A percentile compares a stretch with the other conserved stretches of the same genome.
phyloP scores from a whole-genome alignment of 2,329 filamentous ascomycete species.

The Diplocarpon rosae region DNA sequence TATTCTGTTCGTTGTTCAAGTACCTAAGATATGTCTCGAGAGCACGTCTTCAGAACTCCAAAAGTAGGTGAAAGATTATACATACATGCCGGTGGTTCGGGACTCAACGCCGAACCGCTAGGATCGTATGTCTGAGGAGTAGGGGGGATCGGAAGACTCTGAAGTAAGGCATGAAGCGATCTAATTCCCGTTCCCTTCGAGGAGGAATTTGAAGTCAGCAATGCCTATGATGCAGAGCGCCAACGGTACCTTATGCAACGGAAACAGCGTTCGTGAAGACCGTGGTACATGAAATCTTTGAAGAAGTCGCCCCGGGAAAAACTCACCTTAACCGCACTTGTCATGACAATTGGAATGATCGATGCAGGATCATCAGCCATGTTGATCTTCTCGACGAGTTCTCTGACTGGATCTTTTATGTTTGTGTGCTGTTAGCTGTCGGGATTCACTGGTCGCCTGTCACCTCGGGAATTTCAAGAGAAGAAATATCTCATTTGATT shows the following conservation, averaged over 20 bases:
- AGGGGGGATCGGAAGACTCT: conserved; percentile 59
- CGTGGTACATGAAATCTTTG: no score
- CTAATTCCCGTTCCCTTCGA: conserved; percentile 63
- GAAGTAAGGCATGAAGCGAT: conserved; percentile 70
- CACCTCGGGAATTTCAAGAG: neutral
- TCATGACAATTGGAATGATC: conserved; percentile 74
- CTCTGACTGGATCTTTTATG: conserved; percentile 48
- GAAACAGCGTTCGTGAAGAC: no score
- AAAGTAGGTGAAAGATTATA: no score
- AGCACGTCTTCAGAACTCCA: no score
- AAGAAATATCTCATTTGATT: no score
- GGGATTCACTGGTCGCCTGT: neutral
- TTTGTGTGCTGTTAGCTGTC: neutral
- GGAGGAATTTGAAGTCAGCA: no score
- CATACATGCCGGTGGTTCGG: conserved; percentile 43
- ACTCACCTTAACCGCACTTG: conserved; percentile 57
- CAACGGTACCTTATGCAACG: no score
- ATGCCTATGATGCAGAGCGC: no score
- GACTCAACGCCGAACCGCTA: conserved; percentile 41
- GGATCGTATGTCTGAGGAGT: conserved; percentile 42
- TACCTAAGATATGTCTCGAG: no score
- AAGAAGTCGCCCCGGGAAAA: no score
- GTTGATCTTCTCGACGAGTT: conserved; percentile 40
- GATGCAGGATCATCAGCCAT: conserved; percentile 26
- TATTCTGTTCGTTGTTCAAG: no score